These are phyloP conservation scores for Chenopodium quinoa DNA, from an alignment of 148 eudicot species.

Conservation along the genomic window DNA sequence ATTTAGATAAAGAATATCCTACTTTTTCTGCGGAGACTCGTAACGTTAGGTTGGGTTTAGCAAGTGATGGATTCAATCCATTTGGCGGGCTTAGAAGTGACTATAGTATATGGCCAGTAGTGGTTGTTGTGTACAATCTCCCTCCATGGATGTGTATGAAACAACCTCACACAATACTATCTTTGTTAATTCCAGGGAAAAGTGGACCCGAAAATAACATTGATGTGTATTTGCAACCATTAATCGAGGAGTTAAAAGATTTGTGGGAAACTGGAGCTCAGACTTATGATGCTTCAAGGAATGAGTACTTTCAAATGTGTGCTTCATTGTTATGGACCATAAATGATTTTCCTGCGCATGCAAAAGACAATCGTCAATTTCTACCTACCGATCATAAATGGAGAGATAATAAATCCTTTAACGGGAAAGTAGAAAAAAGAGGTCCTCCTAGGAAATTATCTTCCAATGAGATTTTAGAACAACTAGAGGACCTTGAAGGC, in stretches of 20 bases:
- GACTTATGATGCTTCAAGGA: conserved; percentile 21
- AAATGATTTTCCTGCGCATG: too few relatives aligned
- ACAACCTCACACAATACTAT: conserved; percentile 4
- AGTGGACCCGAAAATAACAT: conserved; percentile 18
- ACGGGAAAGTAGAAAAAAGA: too few relatives aligned
- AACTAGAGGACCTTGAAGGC: too few relatives aligned
- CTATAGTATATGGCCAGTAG: conserved; percentile 33
- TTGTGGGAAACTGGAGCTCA: conserved; percentile 24
- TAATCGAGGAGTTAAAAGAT: conserved; percentile 24
- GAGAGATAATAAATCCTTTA: too few relatives aligned
- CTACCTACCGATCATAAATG: too few relatives aligned
- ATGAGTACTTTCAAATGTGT: conserved; percentile 3
- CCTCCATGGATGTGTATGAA: conserved; percentile 27
- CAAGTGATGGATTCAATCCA: conserved; percentile 33
- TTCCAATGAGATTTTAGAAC: too few relatives aligned
- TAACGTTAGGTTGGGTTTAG: conserved; percentile 26
- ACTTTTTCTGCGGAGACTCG: conserved; percentile 6
- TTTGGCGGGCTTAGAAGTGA: conserved; percentile 12
- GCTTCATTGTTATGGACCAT: too few relatives aligned
- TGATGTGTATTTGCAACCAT: conserved; percentile 18
- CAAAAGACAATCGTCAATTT: too few relatives aligned
- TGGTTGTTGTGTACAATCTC: conserved; percentile 20
- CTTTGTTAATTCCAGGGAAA: conserved; percentile 22
- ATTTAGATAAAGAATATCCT: neutral
- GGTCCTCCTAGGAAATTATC: too few relatives aligned